Base-by-base conservation (phyloP, 352 stramenopile genomes). In the Phytophthora fragariaefolia region DNA sequence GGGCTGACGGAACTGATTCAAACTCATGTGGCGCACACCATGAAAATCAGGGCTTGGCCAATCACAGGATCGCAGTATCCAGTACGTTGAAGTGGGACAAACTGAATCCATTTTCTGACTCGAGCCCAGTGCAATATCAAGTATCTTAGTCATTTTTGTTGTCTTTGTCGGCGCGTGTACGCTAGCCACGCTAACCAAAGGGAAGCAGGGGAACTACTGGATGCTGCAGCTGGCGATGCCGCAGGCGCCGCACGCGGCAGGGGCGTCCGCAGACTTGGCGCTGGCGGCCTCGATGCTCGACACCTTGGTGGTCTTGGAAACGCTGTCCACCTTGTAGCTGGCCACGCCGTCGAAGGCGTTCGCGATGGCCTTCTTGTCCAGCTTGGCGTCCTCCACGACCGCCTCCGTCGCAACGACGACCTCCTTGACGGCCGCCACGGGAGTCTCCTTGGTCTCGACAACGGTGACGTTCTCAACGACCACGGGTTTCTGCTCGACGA, bases 311-410 rank as follows among this genome's bases (percentile, higher is more conserved):
- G 58, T 15, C 34, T 66, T 69, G 46, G 46, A 38, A 42, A 79
- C 61, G 50, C 74, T 82, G 51, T 75, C 64, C n/a, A 58, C 60
- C 63, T 75, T 71, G 67, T 82, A 79, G 60, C 66, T 75, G 42
- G 63, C 55, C 27, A 80, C 61, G 17, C 73, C 73, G 15, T 79
- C 68, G 28, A 79, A 76, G 4, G 68, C 67, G 46, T 79, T 70
- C 24, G 63, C 67, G 20, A 74, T 72, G 3, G 55, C 60, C 45
- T 73, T 68, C 36, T 67, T 79, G 17, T 71, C 60, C 10, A 73
- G 51, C 54, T 68, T 71, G 17, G 55, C 32, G 23, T 63, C 57
- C 52, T 69, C 49, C 17, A 66, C 58, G 6, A 55, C 67, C 6
- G 43, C 34, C 55, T 74, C 50, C 8, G 53, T 59, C 12, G 51